Evolutionary conservation across 129 eudicot genomes (phyloP).

Genomic region (Escallonia herrerae): DNA sequence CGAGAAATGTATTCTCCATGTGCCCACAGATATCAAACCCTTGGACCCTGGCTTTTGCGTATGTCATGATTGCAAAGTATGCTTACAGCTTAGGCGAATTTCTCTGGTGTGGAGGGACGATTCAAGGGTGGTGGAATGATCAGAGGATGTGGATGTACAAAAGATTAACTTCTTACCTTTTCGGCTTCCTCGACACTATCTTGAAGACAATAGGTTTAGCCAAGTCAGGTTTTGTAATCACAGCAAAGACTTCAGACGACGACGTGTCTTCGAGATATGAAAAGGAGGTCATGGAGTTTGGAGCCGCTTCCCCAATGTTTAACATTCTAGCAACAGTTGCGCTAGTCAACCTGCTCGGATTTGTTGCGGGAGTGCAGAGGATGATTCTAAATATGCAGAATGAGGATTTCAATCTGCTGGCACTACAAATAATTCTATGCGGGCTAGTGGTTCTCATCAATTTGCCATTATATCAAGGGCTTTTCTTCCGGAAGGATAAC

Average conservation of each 20-base stretch:
- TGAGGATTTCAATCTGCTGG: not conserved
- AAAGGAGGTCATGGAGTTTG: conserved; percentile 2
- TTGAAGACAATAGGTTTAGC: conserved; percentile 21
- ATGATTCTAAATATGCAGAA: not conserved
- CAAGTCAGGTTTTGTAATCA: conserved; percentile 16
- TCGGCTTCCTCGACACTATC: conserved; percentile 20
- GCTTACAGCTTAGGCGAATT: conserved; percentile 29
- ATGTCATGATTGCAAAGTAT: conserved; percentile 14
- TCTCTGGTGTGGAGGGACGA: conserved; percentile 15
- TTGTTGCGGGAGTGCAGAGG: conserved; percentile 2
- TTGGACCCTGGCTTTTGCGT: conserved; percentile 27
- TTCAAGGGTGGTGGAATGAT: conserved; percentile 37
- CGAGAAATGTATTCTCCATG: not conserved
- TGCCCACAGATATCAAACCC: conserved; percentile 26
- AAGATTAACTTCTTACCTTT: conserved; percentile 30
- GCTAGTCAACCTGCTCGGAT: conserved; percentile 17
- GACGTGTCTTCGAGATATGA: conserved; percentile 16
- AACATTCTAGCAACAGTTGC: not conserved
- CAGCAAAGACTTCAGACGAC: conserved; percentile 22
- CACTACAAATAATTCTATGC: conserved; percentile 9
- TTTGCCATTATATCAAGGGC: conserved; percentile 23
- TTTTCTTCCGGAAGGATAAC: conserved; percentile 26
- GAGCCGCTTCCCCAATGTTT: not conserved
- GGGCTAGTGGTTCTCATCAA: conserved; percentile 10
- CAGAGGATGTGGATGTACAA: conserved; percentile 35